Evolutionary conservation across 139 green algal species (phyloP), one percentile per base, ranked within the genome.

Genomic region (Tetraselmis striata): DNA sequence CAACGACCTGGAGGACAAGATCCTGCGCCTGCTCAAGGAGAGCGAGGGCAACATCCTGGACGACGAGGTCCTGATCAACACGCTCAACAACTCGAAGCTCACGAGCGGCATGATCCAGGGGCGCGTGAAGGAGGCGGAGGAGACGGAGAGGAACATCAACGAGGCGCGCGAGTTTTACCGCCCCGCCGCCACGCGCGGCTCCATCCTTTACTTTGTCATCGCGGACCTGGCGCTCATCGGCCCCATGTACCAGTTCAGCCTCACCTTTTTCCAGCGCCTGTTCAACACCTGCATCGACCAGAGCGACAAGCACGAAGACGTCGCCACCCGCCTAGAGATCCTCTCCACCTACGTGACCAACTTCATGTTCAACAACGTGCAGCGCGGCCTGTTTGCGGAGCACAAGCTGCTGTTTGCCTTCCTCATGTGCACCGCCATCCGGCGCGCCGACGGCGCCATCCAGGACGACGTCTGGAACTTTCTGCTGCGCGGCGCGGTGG

Each of bases 11-110:
- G 93, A 97, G 89, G 89, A 94, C 83, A 93, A 93, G 86, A 96
- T 96, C 77, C 84, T 98, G 11, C 91, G 92, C 83, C 85, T 97
- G 86, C 91, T 98, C 58, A 94, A 93, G 67, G 93, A 98, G 82
- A 90, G 80, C 79, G 83, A 93, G 79, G 94, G 93, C 78, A 97
- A 96, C 86, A 97, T 98, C 79, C 89, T 98, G 81, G 94, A 98
- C 79, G 93, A 98, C 80, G 93, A 96, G 85, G 84, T 93, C 83
- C 90, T 97, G 32, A 96, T 98, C 82, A 94, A 95, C 79, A 96
- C 92, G 59, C 93, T 98, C 32, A 95, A 95, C 85, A 94, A 94
- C 84, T 94, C 89, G 30, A 97, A 97, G 84, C 85, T 92, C 24
- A 98, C 93, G 1, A 91, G 84, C 18, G 87, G 82, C 27, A 91